A percentile compares a stretch with the other conserved stretches of the same genome.
These are phyloP conservation scores for Marasmius fiardii DNA, from an alignment of 1,284 basidiomycete species.

Conservation along the genomic window DNA sequence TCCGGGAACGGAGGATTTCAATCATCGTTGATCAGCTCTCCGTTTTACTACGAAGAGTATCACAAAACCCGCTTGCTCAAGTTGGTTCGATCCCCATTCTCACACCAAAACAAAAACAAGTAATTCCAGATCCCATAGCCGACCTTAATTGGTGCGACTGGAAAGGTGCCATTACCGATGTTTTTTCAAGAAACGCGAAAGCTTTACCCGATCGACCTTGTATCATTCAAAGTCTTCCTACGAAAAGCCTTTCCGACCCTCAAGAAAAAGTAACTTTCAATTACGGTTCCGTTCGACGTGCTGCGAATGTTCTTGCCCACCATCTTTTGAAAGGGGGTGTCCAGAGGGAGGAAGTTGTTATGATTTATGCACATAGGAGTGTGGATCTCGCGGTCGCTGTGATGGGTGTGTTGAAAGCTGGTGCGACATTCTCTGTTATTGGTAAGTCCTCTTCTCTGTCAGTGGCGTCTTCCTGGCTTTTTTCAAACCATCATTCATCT, in stretches of 20 bases:
- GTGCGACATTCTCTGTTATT: slow-evolving; percentile 97
- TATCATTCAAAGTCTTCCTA: slow-evolving; percentile 75
- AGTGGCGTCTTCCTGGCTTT: neutral
- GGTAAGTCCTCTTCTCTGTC: slow-evolving; percentile 59
- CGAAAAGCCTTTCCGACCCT: slow-evolving; percentile 33
- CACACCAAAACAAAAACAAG: slow-evolving; percentile 66
- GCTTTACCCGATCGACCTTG: slow-evolving; percentile 78
- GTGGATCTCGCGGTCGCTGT: slow-evolving; percentile 98
- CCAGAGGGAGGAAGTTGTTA: slow-evolving; percentile 94
- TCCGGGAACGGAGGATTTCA: slow-evolving; percentile 77
- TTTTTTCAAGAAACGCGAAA: slow-evolving; percentile 84
- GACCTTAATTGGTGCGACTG: slow-evolving; percentile 97
- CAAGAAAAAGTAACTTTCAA: slow-evolving; percentile 68
- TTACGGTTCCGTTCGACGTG: slow-evolving; percentile 81
- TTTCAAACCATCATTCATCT: slow-evolving; percentile 5
- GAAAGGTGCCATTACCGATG: slow-evolving; percentile 94
- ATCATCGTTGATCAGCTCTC: slow-evolving; percentile 87
- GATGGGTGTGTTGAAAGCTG: slow-evolving; percentile 95
- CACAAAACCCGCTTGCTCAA: slow-evolving; percentile 54
- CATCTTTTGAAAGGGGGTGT: slow-evolving; percentile 85
- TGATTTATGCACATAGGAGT: slow-evolving; percentile 97
- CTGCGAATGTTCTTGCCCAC: slow-evolving; percentile 91
- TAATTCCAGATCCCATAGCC: slow-evolving; percentile 82
- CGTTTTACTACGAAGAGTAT: slow-evolving; percentile 74
- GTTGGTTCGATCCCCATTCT: slow-evolving; percentile 82